Evolutionary conservation across 2,329 filamentous ascomycete species (phyloP), one percentile per base, ranked within the genome.

Genomic region (Ophiostoma perfectum): DNA sequence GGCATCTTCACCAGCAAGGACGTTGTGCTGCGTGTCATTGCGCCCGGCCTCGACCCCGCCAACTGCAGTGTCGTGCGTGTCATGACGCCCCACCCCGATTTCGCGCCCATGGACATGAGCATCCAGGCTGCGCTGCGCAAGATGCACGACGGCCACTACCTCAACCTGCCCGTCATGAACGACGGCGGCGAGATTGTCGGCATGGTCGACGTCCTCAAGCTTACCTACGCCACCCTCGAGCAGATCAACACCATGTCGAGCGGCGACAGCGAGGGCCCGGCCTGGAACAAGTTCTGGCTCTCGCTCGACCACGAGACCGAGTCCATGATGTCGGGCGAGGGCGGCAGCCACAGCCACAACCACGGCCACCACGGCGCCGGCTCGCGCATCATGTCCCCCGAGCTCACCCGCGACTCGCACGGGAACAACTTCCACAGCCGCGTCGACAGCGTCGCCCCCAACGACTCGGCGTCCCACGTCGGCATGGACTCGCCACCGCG

Each of bases 1-100:
- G 95, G 95, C 80, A 99, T 99, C 77, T 99, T 99, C 78, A 99
- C 95, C 70, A 98, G 95, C 83, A 99, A 99, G 82, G 95, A 99
- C 80, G 94, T 99, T 66, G 95, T 99, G 70, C 85, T 99, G 69
- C 92, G 95, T 78, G 95, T 99, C 70, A 99, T 99, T 80, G 95
- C 95, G 67, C 95, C 95, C 65, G 95, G 95, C 18, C 85, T 99
- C 70, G 95, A 99, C 78, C 95, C 95, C 63, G 85, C 88, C 70
- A 98, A 90, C 75, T 99, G 95, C 85, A 98, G 94, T 77, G 95
- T 99, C 71, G 94, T 99, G 72, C 90, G 95, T 74, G 95, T 99
- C 73, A 99, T 99, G 95, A 99, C 95, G 45, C 95, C 95, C 72
- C 95, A 99, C 77, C 95, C 95, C 6, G 95, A 99, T 79, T 99